These are phyloP conservation scores for Ascodesmis nigricans DNA, from an alignment of 495 filamentous ascomycete genomes.

Conservation along the genomic window DNA sequence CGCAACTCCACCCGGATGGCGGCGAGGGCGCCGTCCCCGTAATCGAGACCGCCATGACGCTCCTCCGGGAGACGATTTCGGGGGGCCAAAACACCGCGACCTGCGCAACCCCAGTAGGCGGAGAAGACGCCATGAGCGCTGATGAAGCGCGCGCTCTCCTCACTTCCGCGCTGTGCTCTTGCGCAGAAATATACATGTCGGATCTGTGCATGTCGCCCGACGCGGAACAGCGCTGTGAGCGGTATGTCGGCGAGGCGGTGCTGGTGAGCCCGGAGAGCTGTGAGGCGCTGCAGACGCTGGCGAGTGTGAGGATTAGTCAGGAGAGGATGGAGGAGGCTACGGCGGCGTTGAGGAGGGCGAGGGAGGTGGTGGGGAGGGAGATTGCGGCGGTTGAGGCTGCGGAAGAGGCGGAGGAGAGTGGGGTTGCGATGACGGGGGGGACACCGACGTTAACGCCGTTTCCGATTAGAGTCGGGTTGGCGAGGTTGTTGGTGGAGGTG, in stretches of 20 bases:
- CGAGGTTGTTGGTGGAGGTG: slow-evolving; percentile 73
- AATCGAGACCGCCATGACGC: slow-evolving; percentile 62
- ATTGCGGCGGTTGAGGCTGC: slow-evolving; percentile 53
- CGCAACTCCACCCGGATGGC: slow-evolving; percentile 74
- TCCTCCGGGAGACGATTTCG: slow-evolving; percentile 42
- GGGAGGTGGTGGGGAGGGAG: slow-evolving; percentile 59
- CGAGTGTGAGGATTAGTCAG: slow-evolving; percentile 83
- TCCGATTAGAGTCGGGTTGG: slow-evolving; percentile 57
- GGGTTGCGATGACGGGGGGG: slow-evolving; percentile 39
- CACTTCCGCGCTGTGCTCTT: slow-evolving; percentile 65
- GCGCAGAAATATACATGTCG: slow-evolving; percentile 95
- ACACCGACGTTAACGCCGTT: too few species aligned
- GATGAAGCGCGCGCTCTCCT: slow-evolving; percentile 41
- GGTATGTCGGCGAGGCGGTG: slow-evolving; percentile 66
- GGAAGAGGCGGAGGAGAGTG: slow-evolving; percentile 47
- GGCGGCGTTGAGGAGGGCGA: slow-evolving; percentile 52
- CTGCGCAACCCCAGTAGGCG: slow-evolving; percentile 17
- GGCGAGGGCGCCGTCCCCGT: slow-evolving; percentile 63
- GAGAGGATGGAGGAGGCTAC: slow-evolving; percentile 49
- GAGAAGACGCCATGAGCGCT: slow-evolving; percentile 22
- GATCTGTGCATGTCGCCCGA: slow-evolving; percentile 85
- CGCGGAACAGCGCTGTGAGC: slow-evolving; percentile 66
- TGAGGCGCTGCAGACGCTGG: slow-evolving; percentile 80
- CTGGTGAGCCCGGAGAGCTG: slow-evolving; percentile 48
- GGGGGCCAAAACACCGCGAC: slow-evolving; percentile 18